Percentiles rank a stretch among this genome's conserved stretches.
These are phyloP conservation scores for Rosa persica DNA, from an alignment of 306 rosid species.

Conservation along the genomic window DNA sequence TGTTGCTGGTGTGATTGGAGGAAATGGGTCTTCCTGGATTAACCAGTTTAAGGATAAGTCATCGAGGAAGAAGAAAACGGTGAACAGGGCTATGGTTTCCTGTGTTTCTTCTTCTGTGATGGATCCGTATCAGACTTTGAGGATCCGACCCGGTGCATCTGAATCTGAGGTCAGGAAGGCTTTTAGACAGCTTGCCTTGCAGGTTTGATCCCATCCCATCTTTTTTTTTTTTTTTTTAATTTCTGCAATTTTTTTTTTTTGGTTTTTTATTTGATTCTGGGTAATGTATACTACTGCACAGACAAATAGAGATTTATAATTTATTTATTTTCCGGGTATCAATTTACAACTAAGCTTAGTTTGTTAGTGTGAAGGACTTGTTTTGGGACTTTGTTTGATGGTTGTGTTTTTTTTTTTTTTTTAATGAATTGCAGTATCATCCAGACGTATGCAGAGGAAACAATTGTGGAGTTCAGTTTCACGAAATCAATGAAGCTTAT, in stretches of 20 bases:
- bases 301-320: too few species aligned
- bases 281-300: not conserved
- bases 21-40: constrained; percentile 48
- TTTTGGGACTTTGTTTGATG: not conserved
- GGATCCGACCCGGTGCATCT: constrained; percentile 64
- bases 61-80: constrained; percentile 24
- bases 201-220: constrained; percentile 37
- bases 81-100: constrained; percentile 32
- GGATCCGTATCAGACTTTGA: constrained; percentile 78
- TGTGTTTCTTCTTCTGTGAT: constrained; percentile 43
- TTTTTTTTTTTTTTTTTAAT: not conserved
- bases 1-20: constrained; percentile 53
- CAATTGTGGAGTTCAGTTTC: constrained; percentile 78
- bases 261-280: not conserved
- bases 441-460: constrained; percentile 87
- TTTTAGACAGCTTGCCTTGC: constrained; percentile 79
- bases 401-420: not conserved
- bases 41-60: constrained; percentile 31
- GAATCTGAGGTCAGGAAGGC: constrained; percentile 90
- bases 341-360: not conserved
- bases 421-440: constrained; percentile 60
- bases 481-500: constrained; percentile 83
- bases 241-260: not conserved
- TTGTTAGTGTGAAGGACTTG: not conserved
- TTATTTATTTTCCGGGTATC: not conserved